Conservation (phyloP, 2,329 filamentous ascomycete genomes). For the Calonectria honghensis region DNA sequence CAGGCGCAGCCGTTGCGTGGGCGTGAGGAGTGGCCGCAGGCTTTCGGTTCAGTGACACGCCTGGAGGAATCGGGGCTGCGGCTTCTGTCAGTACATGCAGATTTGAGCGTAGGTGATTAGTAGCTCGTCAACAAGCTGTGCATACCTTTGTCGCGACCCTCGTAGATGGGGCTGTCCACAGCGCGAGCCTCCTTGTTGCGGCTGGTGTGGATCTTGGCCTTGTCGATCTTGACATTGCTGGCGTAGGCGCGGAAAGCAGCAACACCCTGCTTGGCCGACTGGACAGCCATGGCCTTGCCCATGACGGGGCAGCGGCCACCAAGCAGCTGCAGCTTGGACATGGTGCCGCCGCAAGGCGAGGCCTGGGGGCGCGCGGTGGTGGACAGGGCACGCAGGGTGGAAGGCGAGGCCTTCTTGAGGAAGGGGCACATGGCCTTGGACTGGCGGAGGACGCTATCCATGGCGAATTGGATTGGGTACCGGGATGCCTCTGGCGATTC, state of each 20-base stretch:
- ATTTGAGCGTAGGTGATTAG: constrained; percentile 4
- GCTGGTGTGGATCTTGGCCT: constrained; percentile 88
- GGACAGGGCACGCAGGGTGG: constrained; percentile 91
- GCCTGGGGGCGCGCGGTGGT: constrained; percentile 78
- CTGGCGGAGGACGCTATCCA: constrained; percentile 97
- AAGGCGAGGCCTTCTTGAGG: constrained; percentile 93
- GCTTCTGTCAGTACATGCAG: constrained; percentile 35
- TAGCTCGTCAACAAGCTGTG: constrained; percentile 27
- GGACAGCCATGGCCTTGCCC: constrained; percentile 96
- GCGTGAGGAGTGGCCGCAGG: constrained; percentile 48
- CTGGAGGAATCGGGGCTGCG: constrained; percentile 52
- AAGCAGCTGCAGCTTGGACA: constrained; percentile 96
- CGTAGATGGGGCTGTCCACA: constrained; percentile 76
- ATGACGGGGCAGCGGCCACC: constrained; percentile 98
- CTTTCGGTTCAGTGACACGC: constrained; percentile 50
- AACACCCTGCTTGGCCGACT: constrained; percentile 76
- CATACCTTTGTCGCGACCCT: constrained; percentile 71
- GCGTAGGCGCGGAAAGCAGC: constrained; percentile 69
- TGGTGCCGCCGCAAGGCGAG: constrained; percentile 90
- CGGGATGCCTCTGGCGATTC: constrained; percentile 18
- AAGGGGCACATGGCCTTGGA: constrained; percentile 98
- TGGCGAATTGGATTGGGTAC: constrained; percentile 61
- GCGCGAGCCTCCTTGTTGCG: constrained; percentile 85
- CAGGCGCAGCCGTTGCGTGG: constrained; percentile 50
- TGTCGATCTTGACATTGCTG: constrained; percentile 71